A percentile compares a stretch with the other conserved stretches of the same genome.
phyloP scores from a whole-genome alignment of 495 filamentous ascomycete species.

The Aspergillus indologenus region DNA sequence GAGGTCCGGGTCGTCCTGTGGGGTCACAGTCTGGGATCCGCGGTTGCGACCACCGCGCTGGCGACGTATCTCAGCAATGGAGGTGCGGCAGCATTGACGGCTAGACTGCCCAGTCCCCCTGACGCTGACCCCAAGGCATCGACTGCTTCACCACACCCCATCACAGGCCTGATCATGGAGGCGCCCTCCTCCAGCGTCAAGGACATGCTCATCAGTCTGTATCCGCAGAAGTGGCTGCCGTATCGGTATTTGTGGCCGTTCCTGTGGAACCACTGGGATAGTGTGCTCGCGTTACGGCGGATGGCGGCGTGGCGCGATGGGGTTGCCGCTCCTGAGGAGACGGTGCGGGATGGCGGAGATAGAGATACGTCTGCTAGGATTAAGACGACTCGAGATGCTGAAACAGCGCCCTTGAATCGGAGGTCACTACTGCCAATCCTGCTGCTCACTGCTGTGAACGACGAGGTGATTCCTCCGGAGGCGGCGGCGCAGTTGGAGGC shows the following conservation, averaged over 20 bases:
- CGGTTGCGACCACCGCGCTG: constrained; percentile 50
- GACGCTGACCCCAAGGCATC: too few relatives aligned
- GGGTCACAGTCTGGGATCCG: constrained; percentile 75
- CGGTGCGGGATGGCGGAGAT: too few relatives aligned
- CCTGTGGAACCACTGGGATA: constrained; percentile 55
- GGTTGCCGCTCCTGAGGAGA: neutral
- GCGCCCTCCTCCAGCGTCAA: constrained; percentile 71
- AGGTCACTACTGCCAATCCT: constrained; percentile 41
- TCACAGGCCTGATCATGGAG: constrained; percentile 63
- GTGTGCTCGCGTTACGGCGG: constrained; percentile 28
- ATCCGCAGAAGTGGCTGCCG: constrained; percentile 80
- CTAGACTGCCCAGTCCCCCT: too few relatives aligned
- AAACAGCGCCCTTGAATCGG: neutral
- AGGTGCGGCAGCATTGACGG: constrained; percentile 24
- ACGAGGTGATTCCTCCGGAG: constrained; percentile 64
- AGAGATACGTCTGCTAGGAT: too few relatives aligned
- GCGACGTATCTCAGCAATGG: constrained; percentile 37
- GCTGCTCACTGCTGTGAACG: constrained; percentile 59
- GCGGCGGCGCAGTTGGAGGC: constrained; percentile 50
- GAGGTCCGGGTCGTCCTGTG: constrained; percentile 60
- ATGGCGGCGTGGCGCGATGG: constrained; percentile 30
- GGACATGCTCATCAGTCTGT: constrained; percentile 71
- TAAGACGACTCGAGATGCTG: too few relatives aligned
- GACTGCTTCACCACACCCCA: constrained; percentile 17
- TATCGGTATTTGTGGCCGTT: constrained; percentile 62